phyloP scores from a whole-genome alignment of 805 yeast species.

The Nakazawaea ernobii region DNA sequence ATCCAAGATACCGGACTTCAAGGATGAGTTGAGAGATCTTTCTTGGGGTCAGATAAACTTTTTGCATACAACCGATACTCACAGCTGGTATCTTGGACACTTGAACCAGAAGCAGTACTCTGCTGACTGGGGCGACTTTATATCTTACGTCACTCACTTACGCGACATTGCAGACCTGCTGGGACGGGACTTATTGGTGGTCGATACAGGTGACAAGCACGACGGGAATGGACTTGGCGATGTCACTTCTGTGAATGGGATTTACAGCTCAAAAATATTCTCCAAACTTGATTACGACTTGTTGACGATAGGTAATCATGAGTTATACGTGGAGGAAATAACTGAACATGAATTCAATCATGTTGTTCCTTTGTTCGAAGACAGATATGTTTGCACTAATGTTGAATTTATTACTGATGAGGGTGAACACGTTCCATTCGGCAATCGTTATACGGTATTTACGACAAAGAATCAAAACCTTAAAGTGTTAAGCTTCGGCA shows the following conservation, averaged over 20 bases:
- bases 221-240: slow-evolving; percentile 93
- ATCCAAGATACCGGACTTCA: slow-evolving; percentile 26
- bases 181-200: slow-evolving; percentile 59
- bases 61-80: slow-evolving; percentile 94
- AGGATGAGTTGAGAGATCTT: slow-evolving; percentile 44
- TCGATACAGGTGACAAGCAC: slow-evolving; percentile 91
- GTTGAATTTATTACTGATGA: slow-evolving; percentile 49
- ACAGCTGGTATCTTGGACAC: slow-evolving; percentile 96
- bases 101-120: slow-evolving; percentile 66
- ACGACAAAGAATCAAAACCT: slow-evolving; percentile 46
- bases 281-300: slow-evolving; percentile 65
- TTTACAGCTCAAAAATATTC: slow-evolving; percentile 55
- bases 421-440: slow-evolving; percentile 55
- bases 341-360: slow-evolving; percentile 59
- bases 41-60: slow-evolving; percentile 73
- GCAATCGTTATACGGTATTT: slow-evolving; percentile 60
- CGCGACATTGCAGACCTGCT: slow-evolving; percentile 34
- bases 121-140: slow-evolving; percentile 90
- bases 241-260: slow-evolving; percentile 69
- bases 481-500: slow-evolving; percentile 66
- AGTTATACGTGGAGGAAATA: slow-evolving; percentile 64
- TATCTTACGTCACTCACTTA: slow-evolving; percentile 58
- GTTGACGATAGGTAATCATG: slow-evolving; percentile 87
- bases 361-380: slow-evolving; percentile 54
- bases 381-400: slow-evolving; percentile 64